Base-by-base conservation (phyloP, 2,329 filamentous ascomycete genomes). In the Cercospora canescens region DNA sequence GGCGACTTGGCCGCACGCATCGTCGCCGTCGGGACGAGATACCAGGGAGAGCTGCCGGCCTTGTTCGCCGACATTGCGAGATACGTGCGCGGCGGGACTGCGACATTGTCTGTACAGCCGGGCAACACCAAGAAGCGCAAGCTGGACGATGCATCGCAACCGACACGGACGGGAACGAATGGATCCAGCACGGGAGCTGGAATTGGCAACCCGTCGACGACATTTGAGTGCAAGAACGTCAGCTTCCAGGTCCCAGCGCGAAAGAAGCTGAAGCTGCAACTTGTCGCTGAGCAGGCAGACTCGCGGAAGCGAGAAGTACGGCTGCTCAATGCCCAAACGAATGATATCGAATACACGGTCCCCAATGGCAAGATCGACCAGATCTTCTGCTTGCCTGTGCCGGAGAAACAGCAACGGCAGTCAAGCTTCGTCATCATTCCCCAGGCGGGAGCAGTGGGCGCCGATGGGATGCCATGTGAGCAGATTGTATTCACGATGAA, bases 371-470 rank as follows among this genome's bases (percentile, higher is more conserved):
- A 81, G 64, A 79, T 88, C 80, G 86, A 86, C 60, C 84, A 89
- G 73, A 80, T 86, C 58, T 81, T 89, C 69, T 88, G 86, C 71
- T 80, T 89, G 41, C 87, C 87, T 0, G 84, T 89, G 2, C 88
- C 88, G 5, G 88, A 89, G 71, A 89, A 89, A 73, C 83, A 86
- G 4, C 85, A 88, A 67, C 84, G 85, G 62, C 86, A 88, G 71
- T 86, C 86, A 77, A 88, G 87, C 71, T 89, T 89, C 73, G 84
- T 87, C 72, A 76, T 89, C 48, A 81, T 89, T 45, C 86, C 87
- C 2, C 76, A 81, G 30, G 79, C 82, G 59, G 82, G 83, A 41
- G 79, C 86, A 24, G 82, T 79, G 12, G 72, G 59, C 9, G 61
- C 67, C 4, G 69, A 71, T 30, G 72, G 75, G 26, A 76, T 75